Base-by-base conservation (phyloP, 192 early-diverging fungal genomes). In the Backusella australiensis region DNA sequence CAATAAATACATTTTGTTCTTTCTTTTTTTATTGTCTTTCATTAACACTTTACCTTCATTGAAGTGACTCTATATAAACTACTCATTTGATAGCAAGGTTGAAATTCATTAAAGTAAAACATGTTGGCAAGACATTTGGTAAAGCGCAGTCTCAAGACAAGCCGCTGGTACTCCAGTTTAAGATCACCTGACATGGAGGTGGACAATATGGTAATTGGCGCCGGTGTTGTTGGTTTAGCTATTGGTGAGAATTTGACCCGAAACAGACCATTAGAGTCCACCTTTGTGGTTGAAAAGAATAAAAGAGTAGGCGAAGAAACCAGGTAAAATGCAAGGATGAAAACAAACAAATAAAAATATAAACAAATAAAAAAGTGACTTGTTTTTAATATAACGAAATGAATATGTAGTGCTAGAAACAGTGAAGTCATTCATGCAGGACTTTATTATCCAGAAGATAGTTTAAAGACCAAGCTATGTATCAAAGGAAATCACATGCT, bases 391-490 rank as follows among this genome's bases (percentile, higher is more conserved):
- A 44, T 44, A 44, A 44, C 42, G 4, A 44, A 44, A 12, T 66
- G 41, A 41, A 1, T 6, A 34, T 12, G 11, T 34, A 90, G 93
- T 76, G 93, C 94, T 34, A 80, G 95, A 15, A 97, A 96, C 85
- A 94, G 92, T 72, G 93, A 96, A 77, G 93, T 97, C 15, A 97
- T 97, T 75, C 95, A 97, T 65, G 94, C 92, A 7, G 95, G 95
- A 0, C 82, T 97, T 14, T 94, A 95, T 82, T 97, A 96, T 56
- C 93, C 94, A 1, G 71, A 74, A 15, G 80, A 89, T 73, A 93
- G 90, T 39, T 80, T 96, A 41, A 94, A 94, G 76, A 94, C 94
- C 11, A 68, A 56, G 32, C 82, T 97, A 0, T 96, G 94, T 77
- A 92, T 94, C 29, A 84, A 89, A 3, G 95, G 95, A 29, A 94